These are phyloP conservation scores for Trichoderma atroviride DNA, from an alignment of 2,329 filamentous ascomycete species.

Conservation along the genomic window DNA sequence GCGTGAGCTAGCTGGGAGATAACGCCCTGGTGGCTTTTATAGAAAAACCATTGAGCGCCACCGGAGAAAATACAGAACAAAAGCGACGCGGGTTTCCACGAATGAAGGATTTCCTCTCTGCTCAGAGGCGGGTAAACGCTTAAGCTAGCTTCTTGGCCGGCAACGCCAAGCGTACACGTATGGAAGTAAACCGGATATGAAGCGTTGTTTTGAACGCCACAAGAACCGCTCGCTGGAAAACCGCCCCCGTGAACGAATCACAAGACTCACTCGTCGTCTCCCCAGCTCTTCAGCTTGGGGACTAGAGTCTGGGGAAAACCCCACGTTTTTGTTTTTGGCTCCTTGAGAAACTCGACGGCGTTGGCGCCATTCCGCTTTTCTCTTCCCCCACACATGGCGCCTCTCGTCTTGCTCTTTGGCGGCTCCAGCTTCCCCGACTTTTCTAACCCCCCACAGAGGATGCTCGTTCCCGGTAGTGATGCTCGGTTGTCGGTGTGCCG, in stretches of 20 bases:
- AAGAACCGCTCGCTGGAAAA: not conserved
- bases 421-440: constrained; percentile 2
- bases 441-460: constrained; percentile 12
- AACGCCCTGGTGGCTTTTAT: not conserved
- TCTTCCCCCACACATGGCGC: constrained; percentile 10
- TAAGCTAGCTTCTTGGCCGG: not conserved
- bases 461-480: constrained; percentile 5
- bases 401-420: not conserved
- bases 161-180: not conserved
- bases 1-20: not conserved
- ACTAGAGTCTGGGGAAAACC: constrained; percentile 16
- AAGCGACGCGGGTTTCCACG: not conserved
- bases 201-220: constrained; percentile 8
- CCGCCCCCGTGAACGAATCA: not conserved
- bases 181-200: constrained; percentile 22
- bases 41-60: constrained; percentile 17
- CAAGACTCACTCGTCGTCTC: not conserved
- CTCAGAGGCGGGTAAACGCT: constrained; percentile 4
- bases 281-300: not conserved
- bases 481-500: constrained; percentile 7
- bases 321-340: constrained; percentile 6
- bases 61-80: constrained; percentile 17
- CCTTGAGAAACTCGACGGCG: not conserved
- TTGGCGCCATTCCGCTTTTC: not conserved
- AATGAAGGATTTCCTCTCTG: not conserved